Evolutionary conservation across 116 monocot species (phyloP), one percentile per base, ranked within the genome.

Genomic region (Zostera marina): DNA sequence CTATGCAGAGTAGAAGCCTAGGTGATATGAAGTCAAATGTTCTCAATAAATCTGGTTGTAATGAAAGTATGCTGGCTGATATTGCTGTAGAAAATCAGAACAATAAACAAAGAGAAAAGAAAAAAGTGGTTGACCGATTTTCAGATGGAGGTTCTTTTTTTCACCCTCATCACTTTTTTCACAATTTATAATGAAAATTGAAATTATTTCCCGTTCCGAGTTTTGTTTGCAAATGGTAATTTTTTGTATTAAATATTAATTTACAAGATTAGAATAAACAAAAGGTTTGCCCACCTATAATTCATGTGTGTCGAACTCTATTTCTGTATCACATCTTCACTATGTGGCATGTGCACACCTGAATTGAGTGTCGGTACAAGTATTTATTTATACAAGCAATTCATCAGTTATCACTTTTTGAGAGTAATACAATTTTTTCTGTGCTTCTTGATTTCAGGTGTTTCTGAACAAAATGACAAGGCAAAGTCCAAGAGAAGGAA

Each of bases 401-500:
- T n/a, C n/a, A n/a, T n/a, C n/a, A n/a, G n/a, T 22, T 32, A 24
- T 42, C 12, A 41, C 41, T 22, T 26, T 11, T 11, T 17, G 19
- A 11, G 43, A 12, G 17, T 23, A 4, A 11, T 58, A 19, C 41
- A 45, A 16, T 15, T 44, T 62, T 62, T 13, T 0, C 46, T 63
- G 32, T 40, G 12, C 17, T 41, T 48, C 45, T 51, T 10, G 9
- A 48, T 46, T 61, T 47, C 76, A 86, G 90, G 72, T 71, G 47
- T 59, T 63, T 44, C 67, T 42, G 81, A 66, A 70, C 62, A 68
- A 66, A 44, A 39, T 38, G 53, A 61, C 6, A 83, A 78, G 61
- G 69, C 71, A 66, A 98, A 80, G 72, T 70, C 72, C 7, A 81
- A 74, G 63, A 86, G 53, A 67, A 83, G 86, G 64, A 72, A 74